These are phyloP conservation scores for Talaromyces sp. DNA, from an alignment of 2,329 filamentous ascomycete genomes.

Conservation along the genomic window DNA sequence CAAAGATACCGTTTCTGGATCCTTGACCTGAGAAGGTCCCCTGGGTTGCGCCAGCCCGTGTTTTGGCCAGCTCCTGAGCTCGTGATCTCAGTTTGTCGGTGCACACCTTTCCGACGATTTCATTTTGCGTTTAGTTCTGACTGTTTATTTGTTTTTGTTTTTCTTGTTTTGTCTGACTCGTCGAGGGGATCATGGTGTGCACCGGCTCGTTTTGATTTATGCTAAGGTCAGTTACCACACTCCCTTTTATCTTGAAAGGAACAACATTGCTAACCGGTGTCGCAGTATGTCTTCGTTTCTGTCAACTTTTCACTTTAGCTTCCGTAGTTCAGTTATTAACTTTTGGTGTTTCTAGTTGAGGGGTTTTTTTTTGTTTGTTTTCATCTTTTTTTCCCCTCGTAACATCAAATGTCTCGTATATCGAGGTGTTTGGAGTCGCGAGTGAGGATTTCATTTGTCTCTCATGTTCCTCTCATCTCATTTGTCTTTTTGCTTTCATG, in stretches of 20 bases:
- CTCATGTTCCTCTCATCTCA: background rate
- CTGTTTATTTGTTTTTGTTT: too few species aligned
- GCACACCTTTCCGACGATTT: background rate
- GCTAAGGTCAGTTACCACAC: too few species aligned
- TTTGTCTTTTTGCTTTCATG: background rate
- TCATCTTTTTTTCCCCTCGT: background rate
- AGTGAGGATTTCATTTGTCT: background rate
- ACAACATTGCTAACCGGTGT: background rate
- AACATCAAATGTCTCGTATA: background rate
- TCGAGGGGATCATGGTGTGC: background rate
- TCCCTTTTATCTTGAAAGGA: too few species aligned
- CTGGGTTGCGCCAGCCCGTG: background rate
- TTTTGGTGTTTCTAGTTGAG: background rate
- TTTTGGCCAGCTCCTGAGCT: conserved; percentile 4
- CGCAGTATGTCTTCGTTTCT: too few species aligned
- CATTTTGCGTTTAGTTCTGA: background rate
- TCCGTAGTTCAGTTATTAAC: background rate
- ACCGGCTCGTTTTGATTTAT: background rate
- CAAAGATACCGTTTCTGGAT: too few species aligned
- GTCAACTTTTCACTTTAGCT: too few species aligned
- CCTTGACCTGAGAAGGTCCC: too few species aligned
- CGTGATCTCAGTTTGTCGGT: conserved; percentile 2
- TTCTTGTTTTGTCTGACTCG: background rate
- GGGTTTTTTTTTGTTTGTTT: background rate
- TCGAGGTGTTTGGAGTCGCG: conserved; percentile 1